Evolutionary conservation across 2,329 filamentous ascomycete genomes (phyloP).

Genomic region (Sporothrix luriei): DNA sequence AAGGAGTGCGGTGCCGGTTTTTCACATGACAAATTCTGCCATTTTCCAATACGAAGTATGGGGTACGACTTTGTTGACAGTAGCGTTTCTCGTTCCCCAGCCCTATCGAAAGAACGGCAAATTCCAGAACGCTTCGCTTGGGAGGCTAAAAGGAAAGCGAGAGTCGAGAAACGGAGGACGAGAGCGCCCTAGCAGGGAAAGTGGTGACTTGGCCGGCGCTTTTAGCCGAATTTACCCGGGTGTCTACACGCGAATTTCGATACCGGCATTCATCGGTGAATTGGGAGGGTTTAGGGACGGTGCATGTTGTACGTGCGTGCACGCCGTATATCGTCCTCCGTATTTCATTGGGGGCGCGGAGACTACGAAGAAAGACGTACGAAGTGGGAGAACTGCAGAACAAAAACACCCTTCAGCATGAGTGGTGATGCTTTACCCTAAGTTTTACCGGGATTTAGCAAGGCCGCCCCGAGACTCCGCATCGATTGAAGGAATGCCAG

Average conservation of each 20-base stretch:
- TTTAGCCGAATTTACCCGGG: background rate
- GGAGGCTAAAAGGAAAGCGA: background rate
- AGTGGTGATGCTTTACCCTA: no score
- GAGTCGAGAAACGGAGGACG: background rate
- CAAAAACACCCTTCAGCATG: no score
- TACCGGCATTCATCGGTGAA: slow-evolving; percentile 1
- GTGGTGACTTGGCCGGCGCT: background rate
- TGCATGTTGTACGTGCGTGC: no score
- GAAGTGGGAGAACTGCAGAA: no score
- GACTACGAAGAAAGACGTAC: background rate
- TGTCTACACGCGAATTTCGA: slow-evolving; percentile 3
- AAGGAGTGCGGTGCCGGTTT: no score
- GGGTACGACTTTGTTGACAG: background rate
- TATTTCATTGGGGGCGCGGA: background rate
- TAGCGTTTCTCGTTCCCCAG: background rate
- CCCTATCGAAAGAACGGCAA: slow-evolving; percentile 7
- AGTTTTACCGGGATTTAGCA: no score
- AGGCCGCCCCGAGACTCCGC: slow-evolving; percentile 25
- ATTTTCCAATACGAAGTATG: background rate
- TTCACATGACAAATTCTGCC: slow-evolving; percentile 13
- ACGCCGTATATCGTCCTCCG: no score
- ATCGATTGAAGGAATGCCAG: background rate
- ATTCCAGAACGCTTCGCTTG: slow-evolving; percentile 14
- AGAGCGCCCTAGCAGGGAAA: background rate
- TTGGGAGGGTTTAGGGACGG: background rate